Evolutionary conservation across 148 eudicot genomes (phyloP).

Genomic region (Arctostaphylos glauca): DNA sequence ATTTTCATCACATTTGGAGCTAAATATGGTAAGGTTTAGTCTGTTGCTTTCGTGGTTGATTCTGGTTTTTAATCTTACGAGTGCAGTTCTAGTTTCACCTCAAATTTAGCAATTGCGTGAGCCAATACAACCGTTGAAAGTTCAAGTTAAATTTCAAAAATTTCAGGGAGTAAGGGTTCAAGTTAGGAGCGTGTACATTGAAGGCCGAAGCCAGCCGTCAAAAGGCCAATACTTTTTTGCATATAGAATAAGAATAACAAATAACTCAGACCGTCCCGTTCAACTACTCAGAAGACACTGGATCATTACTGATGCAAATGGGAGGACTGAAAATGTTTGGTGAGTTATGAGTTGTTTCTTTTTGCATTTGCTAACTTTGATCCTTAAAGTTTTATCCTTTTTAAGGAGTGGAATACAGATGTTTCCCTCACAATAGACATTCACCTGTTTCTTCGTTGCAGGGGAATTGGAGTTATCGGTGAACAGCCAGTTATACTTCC

Average conservation of each 20-base stretch:
- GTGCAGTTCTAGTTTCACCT: constrained; percentile 4
- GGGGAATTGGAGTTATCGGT: constrained; percentile 94
- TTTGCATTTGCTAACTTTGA: background rate
- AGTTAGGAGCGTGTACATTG: constrained; percentile 94
- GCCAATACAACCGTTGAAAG: background rate
- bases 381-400: background rate
- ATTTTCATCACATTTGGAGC: background rate
- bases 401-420: background rate
- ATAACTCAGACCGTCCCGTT: constrained; percentile 87
- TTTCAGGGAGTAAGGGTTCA: constrained; percentile 86
- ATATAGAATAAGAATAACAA: constrained; percentile 90
- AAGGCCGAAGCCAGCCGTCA: constrained; percentile 85
- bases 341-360: constrained; percentile 28
- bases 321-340: constrained; percentile 80
- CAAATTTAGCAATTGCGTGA: background rate
- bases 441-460: constrained; percentile 28
- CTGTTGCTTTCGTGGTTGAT: background rate
- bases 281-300: constrained; percentile 98
- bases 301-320: constrained; percentile 89
- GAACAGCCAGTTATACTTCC: constrained; percentile 98
- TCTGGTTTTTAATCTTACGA: background rate
- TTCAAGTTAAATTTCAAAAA: background rate
- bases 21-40: background rate
- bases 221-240: constrained; percentile 85
- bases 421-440: background rate